phyloP scores from a whole-genome alignment of 176 grass and related monocot genomes.

The Musa acuminata region DNA sequence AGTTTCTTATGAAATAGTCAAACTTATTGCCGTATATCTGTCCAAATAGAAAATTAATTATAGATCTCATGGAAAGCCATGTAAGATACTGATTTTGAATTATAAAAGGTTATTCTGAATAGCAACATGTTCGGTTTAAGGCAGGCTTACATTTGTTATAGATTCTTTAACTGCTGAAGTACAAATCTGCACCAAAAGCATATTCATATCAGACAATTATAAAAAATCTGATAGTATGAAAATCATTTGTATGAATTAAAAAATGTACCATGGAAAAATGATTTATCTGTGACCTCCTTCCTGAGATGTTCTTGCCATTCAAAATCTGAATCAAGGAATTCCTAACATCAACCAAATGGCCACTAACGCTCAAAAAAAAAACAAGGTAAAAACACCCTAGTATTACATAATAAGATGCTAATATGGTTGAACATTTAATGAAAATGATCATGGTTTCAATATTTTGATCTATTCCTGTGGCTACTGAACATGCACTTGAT shows the following conservation, averaged over 20 bases:
- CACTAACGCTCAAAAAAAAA: background rate
- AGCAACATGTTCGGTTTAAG: conserved; percentile 11
- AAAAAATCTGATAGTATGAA: background rate
- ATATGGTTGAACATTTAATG: too few species aligned
- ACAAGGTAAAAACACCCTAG: background rate
- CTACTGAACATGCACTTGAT: too few species aligned
- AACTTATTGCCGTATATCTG: conserved; percentile 86
- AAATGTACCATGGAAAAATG: conserved; percentile 41
- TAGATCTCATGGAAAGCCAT: background rate
- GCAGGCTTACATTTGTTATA: conserved; percentile 62
- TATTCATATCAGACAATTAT: conserved; percentile 3
- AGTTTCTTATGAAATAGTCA: conserved; percentile 65
- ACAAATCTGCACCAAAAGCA: conserved; percentile 57
- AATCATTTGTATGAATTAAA: conserved; percentile 4
- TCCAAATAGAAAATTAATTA: conserved; percentile 13
- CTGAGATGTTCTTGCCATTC: conserved; percentile 31
- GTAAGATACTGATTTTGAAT: conserved; percentile 11
- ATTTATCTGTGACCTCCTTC: conserved; percentile 36
- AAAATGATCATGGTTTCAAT: background rate
- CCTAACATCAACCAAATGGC: background rate
- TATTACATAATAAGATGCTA: too few species aligned
- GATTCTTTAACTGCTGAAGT: conserved; percentile 81
- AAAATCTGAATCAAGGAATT: conserved; percentile 34
- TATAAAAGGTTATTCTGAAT: conserved; percentile 13
- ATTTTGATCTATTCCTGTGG: background rate